These are phyloP conservation scores for Candida buenavistaensis DNA, from an alignment of 1,139 yeast species.

Conservation along the genomic window DNA sequence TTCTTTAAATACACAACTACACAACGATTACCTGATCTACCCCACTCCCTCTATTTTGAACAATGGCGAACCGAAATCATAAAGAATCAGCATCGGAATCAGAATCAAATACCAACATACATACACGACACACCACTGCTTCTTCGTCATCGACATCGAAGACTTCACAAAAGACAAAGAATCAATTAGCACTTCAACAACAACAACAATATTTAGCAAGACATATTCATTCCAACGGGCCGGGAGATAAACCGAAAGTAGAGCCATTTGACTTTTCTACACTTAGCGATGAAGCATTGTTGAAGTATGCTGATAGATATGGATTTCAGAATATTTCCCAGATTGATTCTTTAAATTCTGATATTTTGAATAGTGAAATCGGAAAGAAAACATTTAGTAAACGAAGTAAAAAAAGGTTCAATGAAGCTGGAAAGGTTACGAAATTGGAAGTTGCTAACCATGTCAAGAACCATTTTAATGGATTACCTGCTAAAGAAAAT, in stretches of 20 bases:
- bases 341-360: slow-evolving; percentile 58
- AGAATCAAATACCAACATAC: slow-evolving; percentile 23
- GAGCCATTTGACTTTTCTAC: slow-evolving; percentile 63
- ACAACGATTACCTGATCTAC: no score
- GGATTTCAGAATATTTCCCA: slow-evolving; percentile 45
- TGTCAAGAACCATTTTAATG: slow-evolving; percentile 62
- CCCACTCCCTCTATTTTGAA: no score
- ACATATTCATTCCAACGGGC: slow-evolving; percentile 66
- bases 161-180: slow-evolving; percentile 53
- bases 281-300: slow-evolving; percentile 53
- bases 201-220: slow-evolving; percentile 60
- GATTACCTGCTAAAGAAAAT: slow-evolving; percentile 66
- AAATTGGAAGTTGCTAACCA: slow-evolving; percentile 56
- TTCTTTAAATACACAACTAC: not conserved
- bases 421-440: slow-evolving; percentile 35
- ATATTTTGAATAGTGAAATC: slow-evolving; percentile 57
- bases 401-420: slow-evolving; percentile 23
- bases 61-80: slow-evolving; percentile 10
- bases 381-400: slow-evolving; percentile 62
- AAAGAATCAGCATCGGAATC: slow-evolving; percentile 48
- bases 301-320: slow-evolving; percentile 58
- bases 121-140: slow-evolving; percentile 7
- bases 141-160: slow-evolving; percentile 24
- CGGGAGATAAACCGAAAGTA: slow-evolving; percentile 47
- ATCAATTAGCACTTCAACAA: slow-evolving; percentile 56